A percentile compares a stretch with the other conserved stretches of the same genome.
These are phyloP conservation scores for Fusarium bulbicola DNA, from an alignment of 2,329 filamentous ascomycete species.

Conservation along the genomic window DNA sequence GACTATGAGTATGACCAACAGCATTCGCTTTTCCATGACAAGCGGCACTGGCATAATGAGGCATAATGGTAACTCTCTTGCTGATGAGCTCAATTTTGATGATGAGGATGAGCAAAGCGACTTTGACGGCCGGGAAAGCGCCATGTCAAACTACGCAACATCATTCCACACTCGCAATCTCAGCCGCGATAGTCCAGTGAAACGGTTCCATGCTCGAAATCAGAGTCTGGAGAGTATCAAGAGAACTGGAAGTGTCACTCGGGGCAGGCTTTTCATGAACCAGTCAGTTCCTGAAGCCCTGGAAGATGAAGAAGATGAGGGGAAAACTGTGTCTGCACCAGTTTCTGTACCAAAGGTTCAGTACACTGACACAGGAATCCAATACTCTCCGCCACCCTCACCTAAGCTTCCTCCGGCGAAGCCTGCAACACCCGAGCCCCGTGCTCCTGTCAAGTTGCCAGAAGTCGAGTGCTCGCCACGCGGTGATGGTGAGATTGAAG, in stretches of 20 bases:
- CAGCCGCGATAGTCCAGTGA: constrained; percentile 66
- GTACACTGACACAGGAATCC: constrained; percentile 80
- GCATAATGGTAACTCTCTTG: constrained; percentile 77
- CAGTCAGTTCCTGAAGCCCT: constrained; percentile 64
- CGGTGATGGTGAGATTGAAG: constrained; percentile 70
- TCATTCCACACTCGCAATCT: constrained; percentile 61
- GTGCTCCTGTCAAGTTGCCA: constrained; percentile 49
- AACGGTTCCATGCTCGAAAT: constrained; percentile 61
- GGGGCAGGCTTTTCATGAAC: constrained; percentile 63
- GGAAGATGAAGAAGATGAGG: constrained; percentile 65
- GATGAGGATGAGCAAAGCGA: constrained; percentile 81
- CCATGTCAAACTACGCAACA: constrained; percentile 58
- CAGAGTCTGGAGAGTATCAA: constrained; percentile 67
- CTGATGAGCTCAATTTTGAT: constrained; percentile 90
- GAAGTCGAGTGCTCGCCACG: constrained; percentile 56
- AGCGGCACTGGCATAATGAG: constrained; percentile 65
- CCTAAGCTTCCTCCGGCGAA: constrained; percentile 60
- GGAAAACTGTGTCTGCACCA: constrained; percentile 46
- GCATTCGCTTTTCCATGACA: constrained; percentile 77
- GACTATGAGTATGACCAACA: constrained; percentile 77
- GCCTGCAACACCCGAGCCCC: constrained; percentile 55
- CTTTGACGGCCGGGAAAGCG: constrained; percentile 73
- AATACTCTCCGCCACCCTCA: constrained; percentile 85
- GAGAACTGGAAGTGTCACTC: constrained; percentile 63
- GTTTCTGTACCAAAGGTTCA: constrained; percentile 52